Evolutionary conservation across 2,329 filamentous ascomycete genomes (phyloP).

Genomic region (Curvularia sp.): DNA sequence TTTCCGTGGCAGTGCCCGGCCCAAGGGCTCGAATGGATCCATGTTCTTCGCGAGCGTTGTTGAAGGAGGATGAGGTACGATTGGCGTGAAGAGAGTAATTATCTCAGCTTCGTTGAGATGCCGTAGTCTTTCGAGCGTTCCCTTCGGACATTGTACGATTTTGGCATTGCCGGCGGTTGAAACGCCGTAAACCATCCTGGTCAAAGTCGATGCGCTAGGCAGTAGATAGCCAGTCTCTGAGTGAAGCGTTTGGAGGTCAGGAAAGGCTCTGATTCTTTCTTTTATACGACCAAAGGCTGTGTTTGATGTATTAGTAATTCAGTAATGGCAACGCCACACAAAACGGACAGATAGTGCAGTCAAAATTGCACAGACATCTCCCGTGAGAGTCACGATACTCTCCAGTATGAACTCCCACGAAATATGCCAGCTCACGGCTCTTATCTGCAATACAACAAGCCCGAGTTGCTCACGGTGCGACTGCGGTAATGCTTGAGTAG

Average conservation of each 20-base stretch:
- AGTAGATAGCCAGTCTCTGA: neutral
- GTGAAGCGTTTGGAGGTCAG: constrained; percentile 8
- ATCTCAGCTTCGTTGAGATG: constrained; percentile 49
- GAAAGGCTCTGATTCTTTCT: neutral
- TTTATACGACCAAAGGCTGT: neutral
- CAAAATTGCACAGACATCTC: constrained; percentile 2
- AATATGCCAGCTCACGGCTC: constrained; percentile 10
- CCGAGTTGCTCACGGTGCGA: constrained; percentile 6
- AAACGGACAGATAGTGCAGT: neutral
- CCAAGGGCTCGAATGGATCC: constrained; percentile 77
- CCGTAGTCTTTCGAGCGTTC: constrained; percentile 37
- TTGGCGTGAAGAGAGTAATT: constrained; percentile 58
- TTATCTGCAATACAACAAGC: constrained; percentile 16
- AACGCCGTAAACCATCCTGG: neutral
- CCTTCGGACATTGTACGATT: constrained; percentile 36
- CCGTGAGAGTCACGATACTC: constrained; percentile 11
- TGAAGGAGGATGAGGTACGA: constrained; percentile 58
- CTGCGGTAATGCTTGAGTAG: constrained; percentile 19
- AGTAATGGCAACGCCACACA: neutral
- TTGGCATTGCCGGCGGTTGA: constrained; percentile 28
- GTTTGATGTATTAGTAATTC: neutral
- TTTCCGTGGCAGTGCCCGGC: constrained; percentile 65
- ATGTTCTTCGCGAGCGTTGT: constrained; percentile 50
- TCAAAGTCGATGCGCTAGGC: neutral
- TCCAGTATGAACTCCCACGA: constrained; percentile 10